Conservation (phyloP, 352 stramenopile species). For the Bremia lactucae region DNA sequence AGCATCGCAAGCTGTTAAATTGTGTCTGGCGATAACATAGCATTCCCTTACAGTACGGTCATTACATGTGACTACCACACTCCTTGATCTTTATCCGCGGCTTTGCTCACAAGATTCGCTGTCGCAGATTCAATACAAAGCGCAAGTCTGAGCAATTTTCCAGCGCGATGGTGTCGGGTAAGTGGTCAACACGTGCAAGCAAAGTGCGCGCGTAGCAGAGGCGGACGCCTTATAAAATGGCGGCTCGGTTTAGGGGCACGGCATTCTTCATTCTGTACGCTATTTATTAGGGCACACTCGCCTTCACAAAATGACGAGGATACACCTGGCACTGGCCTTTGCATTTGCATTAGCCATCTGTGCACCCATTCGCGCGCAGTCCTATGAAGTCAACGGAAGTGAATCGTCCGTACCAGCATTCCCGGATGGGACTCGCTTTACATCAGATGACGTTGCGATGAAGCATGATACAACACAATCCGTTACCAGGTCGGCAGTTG, state of each 20-base stretch:
- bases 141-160: conserved; percentile 7
- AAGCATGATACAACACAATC: not conserved
- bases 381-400: conserved; percentile 15
- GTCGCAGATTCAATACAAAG: conserved; percentile 13
- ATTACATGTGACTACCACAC: not conserved
- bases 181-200: conserved; percentile 10
- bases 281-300: not conserved
- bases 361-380: conserved; percentile 6
- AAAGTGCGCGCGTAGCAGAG: conserved; percentile 4
- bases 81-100: conserved; percentile 2
- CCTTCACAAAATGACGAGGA: conserved; percentile 11
- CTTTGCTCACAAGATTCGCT: conserved; percentile 13
- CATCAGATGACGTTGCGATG: conserved; percentile 2
- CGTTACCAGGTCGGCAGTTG: not conserved
- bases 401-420: conserved; percentile 8
- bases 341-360: conserved; percentile 3
- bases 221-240: conserved; percentile 1
- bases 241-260: conserved; percentile 8
- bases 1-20: not conserved
- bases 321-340: conserved; percentile 8
- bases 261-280: conserved; percentile 17
- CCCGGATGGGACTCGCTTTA: conserved; percentile 6
- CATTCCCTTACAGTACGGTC: too few species aligned
- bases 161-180: not conserved
- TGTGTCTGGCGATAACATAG: too few species aligned